A percentile compares a stretch with the other conserved stretches of the same genome.
Evolutionary conservation across 164 flowering plant species (phyloP).

Genomic region (Berberis thunbergii): DNA sequence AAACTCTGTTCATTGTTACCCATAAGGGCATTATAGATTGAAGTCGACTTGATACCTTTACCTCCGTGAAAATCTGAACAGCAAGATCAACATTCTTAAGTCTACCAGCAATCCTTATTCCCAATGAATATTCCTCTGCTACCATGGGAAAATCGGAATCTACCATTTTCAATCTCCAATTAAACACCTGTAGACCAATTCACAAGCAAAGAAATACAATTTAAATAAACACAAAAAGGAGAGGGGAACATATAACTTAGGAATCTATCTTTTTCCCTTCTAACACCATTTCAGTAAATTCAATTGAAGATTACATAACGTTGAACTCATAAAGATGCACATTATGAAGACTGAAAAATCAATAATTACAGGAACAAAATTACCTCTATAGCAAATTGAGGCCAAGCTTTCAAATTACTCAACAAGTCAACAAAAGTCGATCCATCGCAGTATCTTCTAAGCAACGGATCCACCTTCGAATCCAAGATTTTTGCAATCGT

Average conservation of each 20-base stretch:
- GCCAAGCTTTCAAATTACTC: conserved; percentile 27
- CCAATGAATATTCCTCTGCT: conserved; percentile 63
- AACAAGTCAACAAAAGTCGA: conserved; percentile 48
- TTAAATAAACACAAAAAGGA: not conserved
- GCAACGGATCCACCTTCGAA: conserved; percentile 24
- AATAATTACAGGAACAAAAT: not conserved
- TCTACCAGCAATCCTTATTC: conserved; percentile 66
- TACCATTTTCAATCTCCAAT: conserved; percentile 56
- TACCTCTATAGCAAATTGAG: conserved; percentile 54
- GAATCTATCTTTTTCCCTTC: not conserved
- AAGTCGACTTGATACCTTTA: conserved; percentile 26
- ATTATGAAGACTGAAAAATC: not conserved
- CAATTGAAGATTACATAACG: not conserved
- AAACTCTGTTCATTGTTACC: too few relatives aligned
- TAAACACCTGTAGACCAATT: conserved; percentile 42
- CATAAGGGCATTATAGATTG: conserved; percentile 46
- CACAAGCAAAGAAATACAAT: not conserved
- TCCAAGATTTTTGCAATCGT: conserved; percentile 34
- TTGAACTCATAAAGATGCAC: not conserved
- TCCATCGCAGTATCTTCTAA: conserved; percentile 28
- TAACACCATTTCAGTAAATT: not conserved
- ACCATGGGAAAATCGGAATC: conserved; percentile 31
- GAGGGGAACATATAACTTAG: not conserved
- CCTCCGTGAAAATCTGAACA: conserved; percentile 43
- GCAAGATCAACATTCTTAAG: conserved; percentile 55